Evolutionary conservation across 148 eudicot species (phyloP), one percentile per base, ranked within the genome.

Genomic region (Cornus suecica): DNA sequence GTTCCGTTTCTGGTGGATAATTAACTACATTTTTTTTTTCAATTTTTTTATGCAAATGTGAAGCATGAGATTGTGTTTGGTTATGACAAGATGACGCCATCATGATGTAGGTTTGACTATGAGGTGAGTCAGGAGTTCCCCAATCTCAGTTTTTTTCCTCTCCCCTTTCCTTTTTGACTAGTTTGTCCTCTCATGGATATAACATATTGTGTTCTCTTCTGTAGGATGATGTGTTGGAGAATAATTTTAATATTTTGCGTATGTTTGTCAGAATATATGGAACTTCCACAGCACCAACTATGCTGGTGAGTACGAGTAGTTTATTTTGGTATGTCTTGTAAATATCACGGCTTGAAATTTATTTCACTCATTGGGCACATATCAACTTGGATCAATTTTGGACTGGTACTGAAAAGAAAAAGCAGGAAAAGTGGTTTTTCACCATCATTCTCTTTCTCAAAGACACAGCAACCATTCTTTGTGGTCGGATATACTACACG

Each of bases 141-240:
- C 37, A n/a, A 1, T 10, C 68, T 68, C 3, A 56, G 1, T 81
- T 77, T 51, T 65, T 60, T 22, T n/a, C 65, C 29, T 45, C 60
- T 66, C 9, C 32, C 28, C 2, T 10, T 48, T n/a, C n/a, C 54
- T 72, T 51, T 67, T 52, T 52, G 16, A 20, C 16, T 26, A 32
- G 27, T 13, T 73, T 56, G 11, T 24, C 61, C 77, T 71, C 54
- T 70, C 24, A 10, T 76, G 54, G 64, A 23, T 14, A 52, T 60
- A 26, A 32, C 66, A n/a, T 37, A 27, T 51, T 37, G 27, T 72
- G 58, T 25, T 72, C 67, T 70, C 62, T 61, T 72, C 56, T 80
- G 76, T 80, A 95, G 99, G 97, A 95, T 69, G 99, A 95, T 71
- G 92, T 95, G 70, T 66, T 89, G 74, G 91, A 91, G 79, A 95